Evolutionary conservation across 345 rosid genomes (phyloP).

Genomic region (Eucalyptus victrix): DNA sequence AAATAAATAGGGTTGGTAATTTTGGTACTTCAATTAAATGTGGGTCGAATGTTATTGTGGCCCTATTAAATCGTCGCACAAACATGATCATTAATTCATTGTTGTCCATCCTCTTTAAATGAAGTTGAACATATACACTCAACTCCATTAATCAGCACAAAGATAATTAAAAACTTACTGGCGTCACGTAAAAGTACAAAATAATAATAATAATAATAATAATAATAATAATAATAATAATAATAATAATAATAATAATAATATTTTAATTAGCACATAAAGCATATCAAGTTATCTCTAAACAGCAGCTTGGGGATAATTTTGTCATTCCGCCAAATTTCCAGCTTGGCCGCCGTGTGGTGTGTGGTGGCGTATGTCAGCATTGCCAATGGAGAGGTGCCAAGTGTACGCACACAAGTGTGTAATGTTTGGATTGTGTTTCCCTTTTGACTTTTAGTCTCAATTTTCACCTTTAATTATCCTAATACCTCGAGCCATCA

Average conservation of each 20-base stretch:
- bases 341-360: not conserved
- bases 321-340: not conserved
- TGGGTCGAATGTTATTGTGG: not conserved
- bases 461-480: not conserved
- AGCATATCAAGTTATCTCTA: not conserved
- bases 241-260: too few relatives aligned
- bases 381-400: not conserved
- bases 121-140: not conserved
- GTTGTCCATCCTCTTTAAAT: not conserved
- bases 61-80: not conserved
- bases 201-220: not conserved
- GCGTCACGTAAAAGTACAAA: not conserved
- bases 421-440: not conserved
- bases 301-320: not conserved
- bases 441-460: not conserved
- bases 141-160: not conserved
- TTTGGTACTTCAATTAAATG: not conserved
- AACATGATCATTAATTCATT: not conserved
- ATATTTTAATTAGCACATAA: not conserved
- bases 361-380: not conserved
- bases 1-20: not conserved
- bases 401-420: not conserved
- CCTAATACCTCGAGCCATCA: not conserved
- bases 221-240: not conserved
- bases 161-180: not conserved